These are phyloP conservation scores for Juglanconis juglandina DNA, from an alignment of 2,329 filamentous ascomycete genomes.

Conservation along the genomic window DNA sequence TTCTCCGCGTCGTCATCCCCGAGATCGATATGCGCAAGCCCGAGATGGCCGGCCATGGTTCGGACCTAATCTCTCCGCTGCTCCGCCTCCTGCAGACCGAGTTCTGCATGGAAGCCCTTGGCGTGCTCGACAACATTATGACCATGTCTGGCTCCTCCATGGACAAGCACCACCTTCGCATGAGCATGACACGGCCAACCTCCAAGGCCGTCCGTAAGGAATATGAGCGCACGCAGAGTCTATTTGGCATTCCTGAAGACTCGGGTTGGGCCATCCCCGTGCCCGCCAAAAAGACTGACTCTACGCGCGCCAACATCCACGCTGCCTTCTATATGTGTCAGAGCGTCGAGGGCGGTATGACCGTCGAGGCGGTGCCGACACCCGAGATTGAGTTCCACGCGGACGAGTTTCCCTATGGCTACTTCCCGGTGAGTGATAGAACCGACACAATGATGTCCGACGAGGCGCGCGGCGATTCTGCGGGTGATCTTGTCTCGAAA, in stretches of 20 bases:
- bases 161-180: conserved; percentile 89
- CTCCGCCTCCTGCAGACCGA: conserved; percentile 87
- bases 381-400: conserved; percentile 89
- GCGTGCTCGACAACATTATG: conserved; percentile 93
- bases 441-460: conserved; percentile 93
- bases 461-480: conserved; percentile 66
- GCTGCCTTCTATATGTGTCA: conserved; percentile 94
- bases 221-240: conserved; percentile 87
- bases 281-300: conserved; percentile 82
- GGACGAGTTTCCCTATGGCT: conserved; percentile 81
- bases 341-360: conserved; percentile 53
- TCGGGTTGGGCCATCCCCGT: conserved; percentile 95
- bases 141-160: conserved; percentile 87
- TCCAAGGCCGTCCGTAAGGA: conserved; percentile 86
- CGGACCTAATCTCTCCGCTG: conserved; percentile 90
- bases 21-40: conserved; percentile 90
- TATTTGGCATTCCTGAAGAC: conserved; percentile 94
- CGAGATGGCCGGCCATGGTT: conserved; percentile 85
- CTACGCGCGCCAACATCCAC: conserved; percentile 88
- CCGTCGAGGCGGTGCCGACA: conserved; percentile 62
- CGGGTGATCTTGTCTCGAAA: conserved; percentile 79
- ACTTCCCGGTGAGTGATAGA: conserved; percentile 68
- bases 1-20: conserved; percentile 79
- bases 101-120: conserved; percentile 86
- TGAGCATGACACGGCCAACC: conserved; percentile 94